These are phyloP conservation scores for Pythium guiyangense DNA, from an alignment of 352 stramenopile genomes.

Conservation along the genomic window DNA sequence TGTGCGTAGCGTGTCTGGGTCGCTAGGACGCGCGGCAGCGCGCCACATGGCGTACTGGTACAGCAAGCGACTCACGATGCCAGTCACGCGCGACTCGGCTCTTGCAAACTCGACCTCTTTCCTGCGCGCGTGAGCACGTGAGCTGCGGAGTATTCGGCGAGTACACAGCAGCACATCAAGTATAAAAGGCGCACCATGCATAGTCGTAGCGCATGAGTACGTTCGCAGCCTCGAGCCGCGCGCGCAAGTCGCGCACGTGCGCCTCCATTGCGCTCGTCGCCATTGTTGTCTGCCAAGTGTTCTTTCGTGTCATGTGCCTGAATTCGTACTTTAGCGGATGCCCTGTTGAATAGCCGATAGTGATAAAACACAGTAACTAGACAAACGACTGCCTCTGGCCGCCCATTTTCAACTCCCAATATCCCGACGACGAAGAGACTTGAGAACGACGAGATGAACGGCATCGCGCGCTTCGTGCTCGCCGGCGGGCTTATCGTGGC, in stretches of 20 bases:
- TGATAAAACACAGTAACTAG: too few relatives aligned
- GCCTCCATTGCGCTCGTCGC: background rate
- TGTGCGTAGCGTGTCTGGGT: background rate
- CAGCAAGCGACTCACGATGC: slow-evolving; percentile 61
- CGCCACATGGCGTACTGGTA: slow-evolving; percentile 61
- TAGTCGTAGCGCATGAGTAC: slow-evolving; percentile 87
- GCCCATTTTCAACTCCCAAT: too few relatives aligned
- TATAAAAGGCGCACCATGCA: slow-evolving; percentile 39
- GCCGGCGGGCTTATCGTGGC: slow-evolving; percentile 62
- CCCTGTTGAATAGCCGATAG: too few relatives aligned
- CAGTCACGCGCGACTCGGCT: slow-evolving; percentile 42
- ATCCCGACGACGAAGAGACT: background rate
- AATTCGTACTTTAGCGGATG: too few relatives aligned
- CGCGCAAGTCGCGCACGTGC: slow-evolving; percentile 15
- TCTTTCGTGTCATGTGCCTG: too few relatives aligned
- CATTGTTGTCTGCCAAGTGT: slow-evolving; percentile 1
- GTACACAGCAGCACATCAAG: too few relatives aligned
- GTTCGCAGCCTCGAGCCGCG: slow-evolving; percentile 40
- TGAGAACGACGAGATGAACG: slow-evolving; percentile 60
- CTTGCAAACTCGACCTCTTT: slow-evolving; percentile 60
- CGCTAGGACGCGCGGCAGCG: slow-evolving; percentile 11
- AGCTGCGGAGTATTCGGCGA: too few relatives aligned
- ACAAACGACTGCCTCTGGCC: too few relatives aligned
- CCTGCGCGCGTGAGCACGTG: too few relatives aligned
- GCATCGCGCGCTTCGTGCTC: slow-evolving; percentile 69